Percentiles rank a stretch among this genome's conserved stretches.
phyloP scores from a whole-genome alignment of 192 early-diverging fungal species.

The Pilaira anomala region DNA sequence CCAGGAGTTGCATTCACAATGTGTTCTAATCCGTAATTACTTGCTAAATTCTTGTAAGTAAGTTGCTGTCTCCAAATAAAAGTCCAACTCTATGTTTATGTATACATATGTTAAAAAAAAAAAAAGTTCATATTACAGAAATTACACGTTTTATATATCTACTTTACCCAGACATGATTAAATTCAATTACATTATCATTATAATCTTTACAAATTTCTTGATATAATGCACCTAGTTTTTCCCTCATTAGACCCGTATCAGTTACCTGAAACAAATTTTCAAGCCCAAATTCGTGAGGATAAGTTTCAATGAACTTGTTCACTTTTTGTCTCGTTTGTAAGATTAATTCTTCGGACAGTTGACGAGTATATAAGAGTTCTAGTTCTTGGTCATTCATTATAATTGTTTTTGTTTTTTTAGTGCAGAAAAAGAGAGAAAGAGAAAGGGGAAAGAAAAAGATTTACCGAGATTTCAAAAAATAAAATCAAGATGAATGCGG shows the following conservation, averaged over 20 bases:
- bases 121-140: neutral
- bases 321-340: conserved; percentile 21
- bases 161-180: conserved; percentile 34
- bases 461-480: too few relatives aligned
- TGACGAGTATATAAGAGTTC: conserved; percentile 21
- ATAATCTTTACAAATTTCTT: conserved; percentile 20
- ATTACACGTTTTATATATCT: neutral
- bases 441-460: neutral
- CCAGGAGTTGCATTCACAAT: conserved; percentile 21
- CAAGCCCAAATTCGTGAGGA: conserved; percentile 32
- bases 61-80: conserved; percentile 31
- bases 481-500: too few relatives aligned
- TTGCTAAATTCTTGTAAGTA: conserved; percentile 20
- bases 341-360: conserved; percentile 21
- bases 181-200: conserved; percentile 23
- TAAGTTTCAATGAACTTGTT: conserved; percentile 17
- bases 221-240: conserved; percentile 23
- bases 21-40: conserved; percentile 24
- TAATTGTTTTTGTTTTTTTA: neutral
- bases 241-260: neutral
- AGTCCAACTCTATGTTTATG: conserved; percentile 21
- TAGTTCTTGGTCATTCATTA: conserved; percentile 28
- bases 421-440: too few relatives aligned
- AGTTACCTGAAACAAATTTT: conserved; percentile 11
- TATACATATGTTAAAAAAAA: neutral